Base-by-base conservation (phyloP, 2,329 filamentous ascomycete species). In the Trichoderma harzianum region DNA sequence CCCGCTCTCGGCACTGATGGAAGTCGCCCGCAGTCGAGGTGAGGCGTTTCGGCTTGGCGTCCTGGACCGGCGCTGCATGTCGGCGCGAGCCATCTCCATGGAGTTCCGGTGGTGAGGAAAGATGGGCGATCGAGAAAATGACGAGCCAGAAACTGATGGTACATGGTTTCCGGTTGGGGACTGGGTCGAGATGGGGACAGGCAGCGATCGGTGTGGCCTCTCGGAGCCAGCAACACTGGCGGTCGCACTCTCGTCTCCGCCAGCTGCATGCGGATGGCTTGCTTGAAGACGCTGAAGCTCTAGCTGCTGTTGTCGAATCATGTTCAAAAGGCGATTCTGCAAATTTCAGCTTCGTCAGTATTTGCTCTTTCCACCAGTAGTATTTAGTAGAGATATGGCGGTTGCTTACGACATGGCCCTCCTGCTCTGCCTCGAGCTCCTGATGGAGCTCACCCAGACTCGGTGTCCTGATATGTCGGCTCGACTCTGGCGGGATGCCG, bases 401-500 rank as follows among this genome's bases (percentile, higher is more conserved):
- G 12, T 43, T 8, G 39, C 88, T 65, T 83, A 91, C 90, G 74
- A 94, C 92, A 81, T 94, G 92, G 28, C 89, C 91, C 78, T 94
- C 92, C 79, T 94, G 92, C 81, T 94, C 92, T 68, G 90, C 91
- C 80, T 94, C 92, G 2, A 94, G 85, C 80, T 94, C 91, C 78
- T 94, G 92, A 76, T 94, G 92, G 55, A 94, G 87, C 80, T 94
- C 92, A 21, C 92, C 92, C 73, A 94, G 80, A 78, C 92, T 94
- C 3, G 91, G 91, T 0, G 90, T 83, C 63, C 92, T 73, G 30
- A 65, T 86, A 75, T 89, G 91, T 75, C 89, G 91, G 75, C 89
- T 86, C 18, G 89, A 87, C 75, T 90, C 88, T 39, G 78, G 82
- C 77, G 65, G 84, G 79, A 86, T 88, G 70, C 83, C 77, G 72